Percentiles rank a stretch among this genome's conserved stretches.
phyloP scores from a whole-genome alignment of 108 stramenopile genomes.

The Cafeteria roenbergensis region DNA sequence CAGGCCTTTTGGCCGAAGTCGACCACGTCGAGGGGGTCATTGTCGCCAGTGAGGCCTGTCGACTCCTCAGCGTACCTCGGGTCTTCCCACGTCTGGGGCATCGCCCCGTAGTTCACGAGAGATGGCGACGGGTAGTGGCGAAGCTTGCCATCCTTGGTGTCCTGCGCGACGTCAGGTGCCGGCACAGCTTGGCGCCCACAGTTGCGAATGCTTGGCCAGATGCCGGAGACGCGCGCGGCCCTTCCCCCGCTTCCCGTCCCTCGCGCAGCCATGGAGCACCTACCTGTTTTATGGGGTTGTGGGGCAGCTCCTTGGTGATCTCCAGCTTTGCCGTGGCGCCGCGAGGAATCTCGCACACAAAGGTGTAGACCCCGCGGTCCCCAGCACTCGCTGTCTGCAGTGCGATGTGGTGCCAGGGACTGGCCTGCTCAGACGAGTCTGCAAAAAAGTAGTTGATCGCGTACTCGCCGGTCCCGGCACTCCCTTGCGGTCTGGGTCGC shows the following conservation, averaged over 20 bases:
- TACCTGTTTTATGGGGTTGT: constrained; percentile 96
- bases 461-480: not conserved
- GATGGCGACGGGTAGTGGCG: constrained; percentile 59
- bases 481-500: not conserved
- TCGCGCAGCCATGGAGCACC: too few relatives aligned
- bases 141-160: constrained; percentile 96
- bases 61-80: constrained; percentile 63
- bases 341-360: constrained; percentile 91
- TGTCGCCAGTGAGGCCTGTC: constrained; percentile 78
- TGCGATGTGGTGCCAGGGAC: constrained; percentile 58
- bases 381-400: constrained; percentile 37
- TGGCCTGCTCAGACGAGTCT: constrained; percentile 11
- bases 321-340: constrained; percentile 98
- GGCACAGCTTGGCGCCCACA: too few relatives aligned
- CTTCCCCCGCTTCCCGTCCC: too few relatives aligned
- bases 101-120: constrained; percentile 98
- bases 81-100: constrained; percentile 99
- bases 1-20: constrained; percentile 74
- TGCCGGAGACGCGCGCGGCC: too few relatives aligned
- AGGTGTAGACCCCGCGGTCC: constrained; percentile 53
- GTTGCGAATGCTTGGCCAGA: too few relatives aligned
- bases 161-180: too few relatives aligned
- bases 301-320: constrained; percentile 83
- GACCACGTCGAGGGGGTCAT: constrained; percentile 97
- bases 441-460: not conserved